Base-by-base conservation (phyloP, 2,329 filamentous ascomycete genomes). In the Clarireedia homoeocarpa region DNA sequence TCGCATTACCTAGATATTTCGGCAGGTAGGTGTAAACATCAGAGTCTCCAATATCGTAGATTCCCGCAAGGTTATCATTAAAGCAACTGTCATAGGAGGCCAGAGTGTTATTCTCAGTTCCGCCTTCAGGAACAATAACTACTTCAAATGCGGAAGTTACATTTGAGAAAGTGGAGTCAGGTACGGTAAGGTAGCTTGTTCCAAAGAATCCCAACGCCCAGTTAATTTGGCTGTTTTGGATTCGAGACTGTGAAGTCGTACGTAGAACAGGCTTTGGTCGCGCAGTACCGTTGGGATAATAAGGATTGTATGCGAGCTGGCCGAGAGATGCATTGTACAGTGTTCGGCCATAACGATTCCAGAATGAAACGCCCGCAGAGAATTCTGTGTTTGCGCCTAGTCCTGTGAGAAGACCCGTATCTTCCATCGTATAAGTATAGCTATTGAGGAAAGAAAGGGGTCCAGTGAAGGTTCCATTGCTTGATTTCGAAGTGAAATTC, bases 181-280 rank as follows among this genome's bases (percentile, higher is more conserved):
- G 70, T 5, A 64, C 65, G 2, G 65, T 57, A 46, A 71, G 65
- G 62, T 73, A 77, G 24, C 71, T 75, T 7, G 74, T 73, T 42
- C 79, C 72, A 65, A 79, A 80, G 69, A 79, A 79, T 12, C 77
- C 76, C 3, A 79, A 67, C 1, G 75, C 72, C 77, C 77, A 79
- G 59, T 71, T 75, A 62, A 78, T 76, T 61, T 77, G 69, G n/a
- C 75, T 79, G 66, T 82, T 79, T 57, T 76, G 64, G 45, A 82
- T 82, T 27, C 80, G 73, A 10, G 71, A 74, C 65, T 82, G 79
- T 42, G 72, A 71, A 0, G 80, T 82, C 0, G 79, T 81, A 26
- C 80, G 71, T 48, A 82, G 70, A 0, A 79, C 72, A 0, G 78
- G 74, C 65, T 76, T 77, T 0, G 74, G 70, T 6, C 77, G 70